Evolutionary conservation across 2,329 filamentous ascomycete species (phyloP).

Genomic region (Lasiodiplodia sp.): DNA sequence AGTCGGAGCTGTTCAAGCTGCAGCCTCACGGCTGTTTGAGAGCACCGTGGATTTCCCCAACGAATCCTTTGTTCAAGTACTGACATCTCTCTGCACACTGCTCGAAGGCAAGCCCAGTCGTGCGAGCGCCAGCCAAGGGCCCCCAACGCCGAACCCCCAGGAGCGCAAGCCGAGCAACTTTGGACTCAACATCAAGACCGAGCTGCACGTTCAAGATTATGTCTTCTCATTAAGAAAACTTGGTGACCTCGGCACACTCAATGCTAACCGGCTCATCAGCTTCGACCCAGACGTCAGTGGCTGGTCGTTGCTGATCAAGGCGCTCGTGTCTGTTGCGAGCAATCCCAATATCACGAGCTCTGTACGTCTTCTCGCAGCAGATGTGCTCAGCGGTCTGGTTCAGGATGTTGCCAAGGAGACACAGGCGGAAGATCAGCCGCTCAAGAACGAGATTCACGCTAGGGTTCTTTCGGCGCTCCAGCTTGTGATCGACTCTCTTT

Average conservation of each 20-base stretch:
- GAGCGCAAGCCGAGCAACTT: conserved; percentile 19
- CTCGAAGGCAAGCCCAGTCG: conserved; percentile 53
- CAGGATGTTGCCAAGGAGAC: conserved; percentile 60
- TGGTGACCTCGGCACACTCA: conserved; percentile 54
- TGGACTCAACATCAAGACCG: conserved; percentile 45
- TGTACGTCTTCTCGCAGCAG: conserved; percentile 57
- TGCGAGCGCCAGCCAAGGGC: conserved; percentile 33
- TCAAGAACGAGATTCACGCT: conserved; percentile 67
- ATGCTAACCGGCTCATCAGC: conserved; percentile 68
- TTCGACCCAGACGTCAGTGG: conserved; percentile 73
- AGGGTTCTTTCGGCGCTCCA: conserved; percentile 73
- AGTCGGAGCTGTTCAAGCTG: conserved; percentile 86
- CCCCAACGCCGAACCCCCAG: conserved; percentile 9
- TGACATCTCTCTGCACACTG: conserved; percentile 77
- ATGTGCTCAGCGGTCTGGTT: conserved; percentile 57
- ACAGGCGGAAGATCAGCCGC: conserved; percentile 53
- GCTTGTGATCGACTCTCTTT: conserved; percentile 66
- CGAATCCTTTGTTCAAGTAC: conserved; percentile 77
- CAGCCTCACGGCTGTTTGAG: conserved; percentile 85
- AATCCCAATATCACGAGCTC: conserved; percentile 48
- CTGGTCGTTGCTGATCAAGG: conserved; percentile 72
- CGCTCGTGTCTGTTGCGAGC: conserved; percentile 59
- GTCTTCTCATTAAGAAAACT: conserved; percentile 58
- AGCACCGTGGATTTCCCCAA: conserved; percentile 92
- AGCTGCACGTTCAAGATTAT: conserved; percentile 53